These are phyloP conservation scores for Scedosporium dehoogii DNA, from an alignment of 2,329 filamentous ascomycete genomes.

Conservation along the genomic window DNA sequence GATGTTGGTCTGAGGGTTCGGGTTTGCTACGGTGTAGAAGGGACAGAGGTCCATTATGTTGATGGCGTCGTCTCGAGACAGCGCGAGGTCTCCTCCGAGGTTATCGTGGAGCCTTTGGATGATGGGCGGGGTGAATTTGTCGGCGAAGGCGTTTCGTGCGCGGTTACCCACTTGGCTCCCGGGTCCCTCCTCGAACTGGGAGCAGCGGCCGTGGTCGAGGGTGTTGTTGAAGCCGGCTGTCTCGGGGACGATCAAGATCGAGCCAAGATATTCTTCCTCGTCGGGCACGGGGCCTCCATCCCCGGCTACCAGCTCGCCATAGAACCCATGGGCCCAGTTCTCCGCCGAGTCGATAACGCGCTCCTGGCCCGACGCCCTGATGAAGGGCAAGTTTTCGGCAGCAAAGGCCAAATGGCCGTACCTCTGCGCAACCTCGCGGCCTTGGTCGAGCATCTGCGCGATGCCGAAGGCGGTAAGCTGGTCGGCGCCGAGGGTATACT, in stretches of 20 bases:
- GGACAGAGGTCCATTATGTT: slow-evolving; percentile 84
- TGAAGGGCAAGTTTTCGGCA: slow-evolving; percentile 41
- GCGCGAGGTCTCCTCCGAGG: slow-evolving; percentile 59
- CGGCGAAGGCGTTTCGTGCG: slow-evolving; percentile 48
- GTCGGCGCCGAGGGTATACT: slow-evolving; percentile 61
- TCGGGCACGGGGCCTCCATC: slow-evolving; percentile 12
- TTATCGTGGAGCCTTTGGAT: slow-evolving; percentile 58
- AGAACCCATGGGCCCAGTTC: slow-evolving; percentile 68
- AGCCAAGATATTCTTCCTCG: slow-evolving; percentile 35
- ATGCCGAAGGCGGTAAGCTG: slow-evolving; percentile 58
- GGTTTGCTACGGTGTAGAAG: slow-evolving; percentile 65
- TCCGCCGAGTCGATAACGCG: slow-evolving; percentile 66
- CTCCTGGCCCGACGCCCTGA: slow-evolving; percentile 59
- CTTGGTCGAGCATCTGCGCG: slow-evolving; percentile 63
- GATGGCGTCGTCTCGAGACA: slow-evolving; percentile 53
- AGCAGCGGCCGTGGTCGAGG: slow-evolving; percentile 64
- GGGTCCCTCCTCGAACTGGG: slow-evolving; percentile 54
- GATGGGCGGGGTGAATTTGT: slow-evolving; percentile 58
- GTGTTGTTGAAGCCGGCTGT: slow-evolving; percentile 64
- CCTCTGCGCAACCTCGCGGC: slow-evolving; percentile 62
- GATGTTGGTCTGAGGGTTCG: slow-evolving; percentile 32
- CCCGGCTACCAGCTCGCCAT: slow-evolving; percentile 33
- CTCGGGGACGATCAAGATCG: slow-evolving; percentile 63
- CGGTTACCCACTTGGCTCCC: slow-evolving; percentile 34
- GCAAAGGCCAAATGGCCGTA: slow-evolving; percentile 43